Percentiles rank a stretch among this genome's conserved stretches.
Evolutionary conservation across 352 stramenopile species (phyloP).

Genomic region (Peronospora belbahrii): DNA sequence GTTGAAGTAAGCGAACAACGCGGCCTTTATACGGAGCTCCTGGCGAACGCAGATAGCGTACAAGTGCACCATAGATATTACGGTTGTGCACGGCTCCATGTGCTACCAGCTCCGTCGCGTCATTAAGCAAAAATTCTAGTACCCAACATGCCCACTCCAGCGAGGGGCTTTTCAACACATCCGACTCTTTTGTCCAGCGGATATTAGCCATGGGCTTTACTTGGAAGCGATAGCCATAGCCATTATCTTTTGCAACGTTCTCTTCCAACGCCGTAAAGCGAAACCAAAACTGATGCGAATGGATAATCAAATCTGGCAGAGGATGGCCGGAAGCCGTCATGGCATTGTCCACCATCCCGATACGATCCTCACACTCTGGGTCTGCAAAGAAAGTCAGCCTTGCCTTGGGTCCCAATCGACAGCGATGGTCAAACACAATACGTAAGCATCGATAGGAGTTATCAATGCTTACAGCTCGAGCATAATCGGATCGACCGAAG

Average conservation of each 20-base stretch:
- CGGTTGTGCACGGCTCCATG: conserved; percentile 72
- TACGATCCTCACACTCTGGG: conserved; percentile 46
- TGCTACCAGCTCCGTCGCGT: conserved; percentile 53
- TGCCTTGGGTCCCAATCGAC: conserved; percentile 55
- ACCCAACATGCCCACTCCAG: conserved; percentile 85
- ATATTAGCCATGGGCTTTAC: conserved; percentile 75
- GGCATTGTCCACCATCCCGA: conserved; percentile 43
- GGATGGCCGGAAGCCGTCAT: conserved; percentile 30
- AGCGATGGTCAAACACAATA: conserved; percentile 77
- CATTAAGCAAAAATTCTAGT: conserved; percentile 71
- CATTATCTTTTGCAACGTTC: conserved; percentile 43
- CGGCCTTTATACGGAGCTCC: conserved; percentile 74
- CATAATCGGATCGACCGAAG: conserved; percentile 76
- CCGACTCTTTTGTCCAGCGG: conserved; percentile 67
- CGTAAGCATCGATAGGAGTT: conserved; percentile 53
- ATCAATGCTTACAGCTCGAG: conserved; percentile 43
- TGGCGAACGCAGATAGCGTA: conserved; percentile 71
- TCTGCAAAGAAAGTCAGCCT: conserved; percentile 73
- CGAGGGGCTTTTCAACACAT: conserved; percentile 66
- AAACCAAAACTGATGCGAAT: conserved; percentile 79
- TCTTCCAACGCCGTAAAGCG: conserved; percentile 67
- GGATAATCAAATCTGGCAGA: conserved; percentile 63
- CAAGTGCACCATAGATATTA: conserved; percentile 72
- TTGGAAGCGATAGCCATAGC: conserved; percentile 80
- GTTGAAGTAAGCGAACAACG: conserved; percentile 65